A percentile compares a stretch with the other conserved stretches of the same genome.
phyloP scores from a whole-genome alignment of 106 monocot species.

The Allium fistulosum region DNA sequence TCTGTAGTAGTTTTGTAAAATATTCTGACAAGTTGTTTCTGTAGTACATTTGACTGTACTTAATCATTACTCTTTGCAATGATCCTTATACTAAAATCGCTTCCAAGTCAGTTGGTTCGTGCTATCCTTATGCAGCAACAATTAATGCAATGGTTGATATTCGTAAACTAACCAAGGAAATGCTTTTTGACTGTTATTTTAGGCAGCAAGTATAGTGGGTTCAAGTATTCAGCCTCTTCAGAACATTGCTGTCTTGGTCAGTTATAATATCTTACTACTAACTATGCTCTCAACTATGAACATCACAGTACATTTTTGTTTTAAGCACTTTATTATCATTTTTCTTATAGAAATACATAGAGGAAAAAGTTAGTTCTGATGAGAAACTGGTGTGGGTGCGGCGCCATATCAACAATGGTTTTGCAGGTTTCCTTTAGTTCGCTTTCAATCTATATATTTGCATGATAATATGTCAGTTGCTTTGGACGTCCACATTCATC shows the following conservation, averaged over 20 bases:
- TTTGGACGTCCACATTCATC: too few species aligned
- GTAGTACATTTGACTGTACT: neutral
- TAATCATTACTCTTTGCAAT: too few species aligned
- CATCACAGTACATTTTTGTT: too few species aligned
- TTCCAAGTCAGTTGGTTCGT: too few species aligned
- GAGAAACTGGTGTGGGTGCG: constrained; percentile 37
- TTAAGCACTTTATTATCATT: neutral
- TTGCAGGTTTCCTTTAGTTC: constrained; percentile 31
- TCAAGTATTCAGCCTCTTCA: constrained; percentile 64
- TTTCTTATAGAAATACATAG: constrained; percentile 35
- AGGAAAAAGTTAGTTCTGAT: constrained; percentile 32
- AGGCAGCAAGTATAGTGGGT: constrained; percentile 51
- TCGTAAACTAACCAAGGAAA: neutral
- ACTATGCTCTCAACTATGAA: too few species aligned
- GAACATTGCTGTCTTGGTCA: constrained; percentile 32
- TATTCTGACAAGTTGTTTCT: neutral
- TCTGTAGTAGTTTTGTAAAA: too few species aligned
- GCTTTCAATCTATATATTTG: neutral
- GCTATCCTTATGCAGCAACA: too few species aligned
- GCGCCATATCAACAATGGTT: constrained; percentile 30
- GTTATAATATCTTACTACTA: neutral
- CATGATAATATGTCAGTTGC: too few species aligned
- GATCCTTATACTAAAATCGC: too few species aligned
- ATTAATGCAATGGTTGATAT: too few species aligned
- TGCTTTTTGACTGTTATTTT: constrained; percentile 4